These are phyloP conservation scores for Cicer yamashitae DNA, from an alignment of 306 rosid genomes.

Conservation along the genomic window DNA sequence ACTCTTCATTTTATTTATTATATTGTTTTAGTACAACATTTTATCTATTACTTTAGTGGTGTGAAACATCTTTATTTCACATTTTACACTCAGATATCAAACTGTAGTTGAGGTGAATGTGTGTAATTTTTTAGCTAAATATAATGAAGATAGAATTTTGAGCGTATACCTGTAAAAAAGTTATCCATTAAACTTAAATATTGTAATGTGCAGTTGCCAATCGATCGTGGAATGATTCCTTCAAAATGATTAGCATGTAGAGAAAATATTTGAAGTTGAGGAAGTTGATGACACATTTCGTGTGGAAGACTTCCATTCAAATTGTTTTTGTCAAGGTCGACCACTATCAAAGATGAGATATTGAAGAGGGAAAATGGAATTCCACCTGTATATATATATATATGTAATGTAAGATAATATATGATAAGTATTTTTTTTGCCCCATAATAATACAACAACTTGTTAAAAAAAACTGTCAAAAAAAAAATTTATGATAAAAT, in stretches of 20 bases:
- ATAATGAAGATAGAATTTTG: not conserved
- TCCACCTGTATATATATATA: slow-evolving; percentile 15
- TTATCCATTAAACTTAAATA: not conserved
- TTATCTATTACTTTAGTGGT: no score
- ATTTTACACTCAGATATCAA: no score
- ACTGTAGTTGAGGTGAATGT: not conserved
- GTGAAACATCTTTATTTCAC: no score
- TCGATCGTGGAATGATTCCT: slow-evolving; percentile 39
- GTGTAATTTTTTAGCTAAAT: no score
- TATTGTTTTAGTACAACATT: no score
- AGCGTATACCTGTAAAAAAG: slow-evolving; percentile 31
- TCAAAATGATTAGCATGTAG: not conserved
- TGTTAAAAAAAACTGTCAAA: no score
- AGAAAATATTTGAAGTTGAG: not conserved
- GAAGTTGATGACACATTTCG: slow-evolving; percentile 17
- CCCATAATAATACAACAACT: no score
- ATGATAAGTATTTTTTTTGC: no score
- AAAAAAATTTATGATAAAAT: no score
- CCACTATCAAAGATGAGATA: not conserved
- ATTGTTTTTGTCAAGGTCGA: not conserved
- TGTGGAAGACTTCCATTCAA: slow-evolving; percentile 11
- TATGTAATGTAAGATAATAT: no score
- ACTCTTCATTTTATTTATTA: no score
- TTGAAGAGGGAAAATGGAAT: slow-evolving; percentile 38
- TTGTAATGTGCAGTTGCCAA: slow-evolving; percentile 30